phyloP scores from a whole-genome alignment of 306 rosid genomes.

The Vigna radiata region DNA sequence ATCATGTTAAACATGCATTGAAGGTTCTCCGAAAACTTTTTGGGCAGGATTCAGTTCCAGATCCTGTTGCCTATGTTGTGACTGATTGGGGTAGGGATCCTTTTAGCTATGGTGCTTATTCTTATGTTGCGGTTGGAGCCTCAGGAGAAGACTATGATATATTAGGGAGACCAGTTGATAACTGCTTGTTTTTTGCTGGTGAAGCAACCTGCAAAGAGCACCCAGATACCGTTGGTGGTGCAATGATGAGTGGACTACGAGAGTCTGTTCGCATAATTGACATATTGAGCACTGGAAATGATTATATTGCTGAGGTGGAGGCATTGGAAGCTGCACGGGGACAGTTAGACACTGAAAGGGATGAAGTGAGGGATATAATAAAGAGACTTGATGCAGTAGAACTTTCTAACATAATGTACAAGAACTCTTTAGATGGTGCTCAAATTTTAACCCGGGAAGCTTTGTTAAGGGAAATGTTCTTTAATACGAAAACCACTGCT shows the following conservation, averaged over 20 bases:
- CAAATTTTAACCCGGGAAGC: constrained; percentile 65
- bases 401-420: constrained; percentile 72
- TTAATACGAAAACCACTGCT: constrained; percentile 76
- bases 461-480: constrained; percentile 83
- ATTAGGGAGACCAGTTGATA: constrained; percentile 88
- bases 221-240: constrained; percentile 99
- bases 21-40: constrained; percentile 93
- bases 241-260: constrained; percentile 98
- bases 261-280: constrained; percentile 97
- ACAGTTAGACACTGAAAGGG: constrained; percentile 85
- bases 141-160: constrained; percentile 98
- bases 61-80: constrained; percentile 91
- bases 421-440: constrained; percentile 73
- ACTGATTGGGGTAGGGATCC: constrained; percentile 99
- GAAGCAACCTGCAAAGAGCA: constrained; percentile 99
- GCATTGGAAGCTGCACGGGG: constrained; percentile 85
- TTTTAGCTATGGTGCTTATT: constrained; percentile 93
- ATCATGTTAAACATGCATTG: constrained; percentile 87
- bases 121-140: constrained; percentile 95
- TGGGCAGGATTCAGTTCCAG: constrained; percentile 88
- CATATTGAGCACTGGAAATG: constrained; percentile 79
- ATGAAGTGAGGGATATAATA: constrained; percentile 93
- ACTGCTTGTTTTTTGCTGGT: constrained; percentile 97
- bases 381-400: constrained; percentile 85
- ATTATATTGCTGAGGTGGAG: constrained; percentile 91